Evolutionary conservation across 805 yeast species (phyloP), one percentile per base, ranked within the genome.

Genomic region (Maudiozyma serrabonitensis): DNA sequence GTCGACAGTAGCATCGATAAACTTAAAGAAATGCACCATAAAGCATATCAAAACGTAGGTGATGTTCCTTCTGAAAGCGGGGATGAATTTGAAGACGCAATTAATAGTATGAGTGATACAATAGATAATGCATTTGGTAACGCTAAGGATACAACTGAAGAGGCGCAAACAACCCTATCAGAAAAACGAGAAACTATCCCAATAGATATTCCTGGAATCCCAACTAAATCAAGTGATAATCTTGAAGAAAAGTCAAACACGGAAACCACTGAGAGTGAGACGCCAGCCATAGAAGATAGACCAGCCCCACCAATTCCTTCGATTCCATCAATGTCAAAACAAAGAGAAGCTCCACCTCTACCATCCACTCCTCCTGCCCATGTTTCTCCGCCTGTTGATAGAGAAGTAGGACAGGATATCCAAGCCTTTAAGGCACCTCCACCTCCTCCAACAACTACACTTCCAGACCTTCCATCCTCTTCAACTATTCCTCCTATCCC

Each of bases 51-150:
- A 28, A 54, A 55, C 9, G 49, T 48, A 5, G 54, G 49, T 13
- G 48, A 48, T n/a, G 45, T 41, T 16, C 42, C 46, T 6, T 16
- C 43, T 31, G 46, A 43, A 6, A 28, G 43, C 19, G 43, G 42
- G 6, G 46, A 47, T 26, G 50, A 47, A 26, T 45, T 49, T 8
- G 54, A 51, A 7, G 56, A 84, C 59, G 85, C 78, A 45, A 81
- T 76, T 49, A 68, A 71, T 0, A 66, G 64, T 40, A 54, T 55
- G 16, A 49, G 16, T 11, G 31, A n/a, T 12, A 34, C 39, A 12
- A 19, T 34, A 15, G 40, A 43, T 13, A 23, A 32, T 7, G 46
- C 32, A 9, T 41, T 41, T 28, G n/a, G 7, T 5, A 11, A 15
- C n/a, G 31, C 32, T 1, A 15, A 21, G 11, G 19, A 41, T 41